Conservation (phyloP, 192 early-diverging fungal genomes). For the Obelidium mucronatum region DNA sequence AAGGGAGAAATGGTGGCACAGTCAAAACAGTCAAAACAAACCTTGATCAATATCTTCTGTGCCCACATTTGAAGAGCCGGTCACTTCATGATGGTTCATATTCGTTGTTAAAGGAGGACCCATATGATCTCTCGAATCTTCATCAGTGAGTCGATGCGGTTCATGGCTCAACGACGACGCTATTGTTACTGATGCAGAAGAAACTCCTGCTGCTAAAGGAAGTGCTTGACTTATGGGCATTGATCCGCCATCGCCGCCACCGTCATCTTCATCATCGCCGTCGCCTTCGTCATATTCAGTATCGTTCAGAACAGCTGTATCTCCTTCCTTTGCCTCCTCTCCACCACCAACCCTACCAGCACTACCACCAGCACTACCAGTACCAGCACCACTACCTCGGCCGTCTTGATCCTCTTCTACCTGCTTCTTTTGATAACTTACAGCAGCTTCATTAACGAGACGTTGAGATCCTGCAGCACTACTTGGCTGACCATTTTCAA, state of each 20-base stretch:
- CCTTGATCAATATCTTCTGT: too few relatives aligned
- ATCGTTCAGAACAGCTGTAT: not conserved
- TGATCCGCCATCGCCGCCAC: not conserved
- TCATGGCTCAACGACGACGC: not conserved
- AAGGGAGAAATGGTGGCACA: too few relatives aligned
- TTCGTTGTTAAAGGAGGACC: too few relatives aligned
- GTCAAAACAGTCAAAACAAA: too few relatives aligned
- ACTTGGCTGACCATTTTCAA: not conserved
- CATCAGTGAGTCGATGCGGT: not conserved
- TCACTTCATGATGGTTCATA: too few relatives aligned
- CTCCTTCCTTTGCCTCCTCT: too few relatives aligned
- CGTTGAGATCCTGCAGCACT: too few relatives aligned
- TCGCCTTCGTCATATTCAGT: not conserved
- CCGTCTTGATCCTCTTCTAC: conserved; percentile 3
- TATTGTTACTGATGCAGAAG: not conserved
- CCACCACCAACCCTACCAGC: not conserved
- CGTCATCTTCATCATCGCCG: not conserved
- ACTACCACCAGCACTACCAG: not conserved
- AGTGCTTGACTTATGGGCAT: not conserved
- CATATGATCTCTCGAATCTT: too few relatives aligned
- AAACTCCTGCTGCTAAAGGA: not conserved
- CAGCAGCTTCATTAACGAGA: not conserved
- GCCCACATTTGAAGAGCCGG: too few relatives aligned
- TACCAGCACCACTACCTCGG: not conserved
- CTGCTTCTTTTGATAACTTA: not conserved